Percentiles rank a stretch among this genome's conserved stretches.
Conservation (phyloP, 2,329 filamentous ascomycete genomes). For the Aureobasidium leucospermi region DNA sequence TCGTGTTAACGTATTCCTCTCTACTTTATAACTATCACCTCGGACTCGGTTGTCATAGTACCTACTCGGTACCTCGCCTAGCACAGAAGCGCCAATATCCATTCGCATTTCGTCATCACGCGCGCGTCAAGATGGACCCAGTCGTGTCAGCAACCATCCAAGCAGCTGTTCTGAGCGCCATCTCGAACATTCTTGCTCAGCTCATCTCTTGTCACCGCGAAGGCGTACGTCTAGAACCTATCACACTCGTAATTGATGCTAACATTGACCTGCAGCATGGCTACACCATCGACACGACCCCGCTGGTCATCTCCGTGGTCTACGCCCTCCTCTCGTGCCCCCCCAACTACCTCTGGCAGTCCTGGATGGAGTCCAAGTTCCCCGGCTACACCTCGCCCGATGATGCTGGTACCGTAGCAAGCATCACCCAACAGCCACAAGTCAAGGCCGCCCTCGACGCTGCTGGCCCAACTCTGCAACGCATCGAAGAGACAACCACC, state of each 20-base stretch:
- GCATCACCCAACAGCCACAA: conserved; percentile 17
- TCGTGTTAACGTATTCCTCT: neutral
- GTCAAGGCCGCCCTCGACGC: conserved; percentile 26
- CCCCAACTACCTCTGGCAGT: conserved; percentile 83
- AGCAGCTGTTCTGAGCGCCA: conserved; percentile 55
- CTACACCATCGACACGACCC: conserved; percentile 56
- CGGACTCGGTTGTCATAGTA: neutral
- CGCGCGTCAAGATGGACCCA: conserved; percentile 26
- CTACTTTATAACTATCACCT: neutral
- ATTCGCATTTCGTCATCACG: conserved; percentile 5
- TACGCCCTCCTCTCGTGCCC: conserved; percentile 68
- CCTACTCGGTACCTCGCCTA: neutral
- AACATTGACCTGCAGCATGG: conserved; percentile 39
- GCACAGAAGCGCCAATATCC: neutral
- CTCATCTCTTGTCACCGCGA: conserved; percentile 55
- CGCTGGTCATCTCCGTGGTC: conserved; percentile 68
- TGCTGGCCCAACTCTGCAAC: conserved; percentile 13
- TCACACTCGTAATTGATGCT: neutral
- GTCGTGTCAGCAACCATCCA: conserved; percentile 58
- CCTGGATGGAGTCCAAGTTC: conserved; percentile 65
- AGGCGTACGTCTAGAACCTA: conserved; percentile 38
- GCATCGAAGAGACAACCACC: conserved; percentile 35
- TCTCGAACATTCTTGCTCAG: conserved; percentile 70
- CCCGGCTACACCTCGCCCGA: conserved; percentile 51
- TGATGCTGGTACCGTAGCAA: conserved; percentile 11